phyloP scores from a whole-genome alignment of 352 stramenopile genomes.

The Lagenidium giganteum region DNA sequence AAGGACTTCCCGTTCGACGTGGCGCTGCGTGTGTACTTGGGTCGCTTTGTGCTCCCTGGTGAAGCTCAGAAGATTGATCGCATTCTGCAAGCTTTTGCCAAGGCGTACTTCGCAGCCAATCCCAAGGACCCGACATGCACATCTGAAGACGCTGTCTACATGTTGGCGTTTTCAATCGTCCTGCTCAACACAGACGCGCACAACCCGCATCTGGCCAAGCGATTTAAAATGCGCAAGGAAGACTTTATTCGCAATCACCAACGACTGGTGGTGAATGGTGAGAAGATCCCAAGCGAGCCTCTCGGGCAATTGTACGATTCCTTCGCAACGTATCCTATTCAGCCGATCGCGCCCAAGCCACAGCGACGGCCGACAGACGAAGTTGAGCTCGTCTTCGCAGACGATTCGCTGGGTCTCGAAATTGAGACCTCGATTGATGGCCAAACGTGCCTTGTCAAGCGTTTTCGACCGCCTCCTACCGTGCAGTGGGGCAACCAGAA shows the following conservation, averaged over 20 bases:
- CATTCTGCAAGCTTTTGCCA: conserved; percentile 58
- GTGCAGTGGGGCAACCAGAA: too few relatives aligned
- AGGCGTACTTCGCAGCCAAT: conserved; percentile 42
- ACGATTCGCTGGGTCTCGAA: conserved; percentile 34
- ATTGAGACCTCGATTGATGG: conserved; percentile 66
- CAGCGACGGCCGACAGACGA: conserved; percentile 32
- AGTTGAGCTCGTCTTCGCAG: conserved; percentile 45
- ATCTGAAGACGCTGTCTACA: conserved; percentile 58
- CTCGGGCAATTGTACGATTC: conserved; percentile 50
- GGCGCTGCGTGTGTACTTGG: conserved; percentile 49
- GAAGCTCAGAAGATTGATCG: conserved; percentile 74
- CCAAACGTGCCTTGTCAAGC: conserved; percentile 46
- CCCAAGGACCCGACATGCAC: conserved; percentile 29
- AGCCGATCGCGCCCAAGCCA: conserved; percentile 35
- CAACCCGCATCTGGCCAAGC: conserved; percentile 38
- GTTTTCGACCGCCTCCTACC: conserved; percentile 26
- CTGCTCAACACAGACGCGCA: conserved; percentile 67
- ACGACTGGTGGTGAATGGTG: conserved; percentile 20
- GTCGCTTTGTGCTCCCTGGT: conserved; percentile 45
- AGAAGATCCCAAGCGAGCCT: conserved; percentile 28
- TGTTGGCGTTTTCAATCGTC: conserved; percentile 56
- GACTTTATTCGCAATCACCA: conserved; percentile 65
- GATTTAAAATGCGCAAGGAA: conserved; percentile 52
- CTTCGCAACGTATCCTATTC: conserved; percentile 42
- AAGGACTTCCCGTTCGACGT: conserved; percentile 44